phyloP scores from a whole-genome alignment of 176 grass and related monocot genomes.

The Musa beccarii region DNA sequence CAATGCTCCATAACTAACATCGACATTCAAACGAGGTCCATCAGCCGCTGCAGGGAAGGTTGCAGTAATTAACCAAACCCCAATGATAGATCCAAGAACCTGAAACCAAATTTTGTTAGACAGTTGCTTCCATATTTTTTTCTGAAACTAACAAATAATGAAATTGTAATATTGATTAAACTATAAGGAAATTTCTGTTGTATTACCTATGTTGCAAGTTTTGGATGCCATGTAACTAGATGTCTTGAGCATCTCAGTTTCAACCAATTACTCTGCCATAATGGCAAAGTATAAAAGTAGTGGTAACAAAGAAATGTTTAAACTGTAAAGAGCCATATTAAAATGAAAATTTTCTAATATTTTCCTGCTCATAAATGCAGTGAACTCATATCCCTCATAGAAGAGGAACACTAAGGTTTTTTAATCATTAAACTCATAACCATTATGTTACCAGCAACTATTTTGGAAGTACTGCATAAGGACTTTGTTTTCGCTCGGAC shows the following conservation, averaged over 20 bases:
- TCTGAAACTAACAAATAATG: neutral
- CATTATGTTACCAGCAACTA: too few species aligned
- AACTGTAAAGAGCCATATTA: neutral
- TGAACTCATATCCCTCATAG: too few species aligned
- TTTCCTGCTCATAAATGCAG: too few species aligned
- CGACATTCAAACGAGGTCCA: slow-evolving; percentile 15
- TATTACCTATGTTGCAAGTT: too few species aligned
- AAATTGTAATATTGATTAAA: neutral
- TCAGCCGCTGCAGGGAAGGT: slow-evolving; percentile 7
- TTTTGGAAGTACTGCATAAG: too few species aligned
- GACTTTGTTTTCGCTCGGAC: too few species aligned
- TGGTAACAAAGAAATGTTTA: neutral
- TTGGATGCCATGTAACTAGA: too few species aligned
- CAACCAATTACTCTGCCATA: neutral
- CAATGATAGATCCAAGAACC: slow-evolving; percentile 17
- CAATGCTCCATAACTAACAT: slow-evolving; percentile 17
- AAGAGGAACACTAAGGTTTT: too few species aligned
- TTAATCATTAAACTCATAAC: too few species aligned
- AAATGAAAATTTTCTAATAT: too few species aligned
- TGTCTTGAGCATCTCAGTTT: too few species aligned
- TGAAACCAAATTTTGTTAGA: neutral
- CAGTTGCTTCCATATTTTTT: neutral
- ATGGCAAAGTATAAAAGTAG: neutral
- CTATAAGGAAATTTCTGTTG: too few species aligned
- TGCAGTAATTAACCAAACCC: slow-evolving; percentile 20